Conservation (phyloP, 768 basidiomycete genomes). For the Suillus subluteus region DNA sequence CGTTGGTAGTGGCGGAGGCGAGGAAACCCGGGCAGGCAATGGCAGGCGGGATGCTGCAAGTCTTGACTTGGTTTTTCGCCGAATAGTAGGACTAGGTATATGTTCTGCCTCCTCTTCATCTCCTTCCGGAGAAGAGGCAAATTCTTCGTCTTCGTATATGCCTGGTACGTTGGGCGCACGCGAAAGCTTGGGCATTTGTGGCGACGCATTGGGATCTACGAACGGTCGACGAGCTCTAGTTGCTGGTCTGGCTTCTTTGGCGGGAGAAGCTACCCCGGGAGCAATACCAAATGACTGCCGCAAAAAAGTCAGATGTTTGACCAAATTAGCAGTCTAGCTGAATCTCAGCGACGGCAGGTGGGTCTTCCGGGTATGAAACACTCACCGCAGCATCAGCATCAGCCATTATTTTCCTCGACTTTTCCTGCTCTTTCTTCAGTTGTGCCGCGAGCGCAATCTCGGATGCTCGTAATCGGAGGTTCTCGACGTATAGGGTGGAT, state of each 20-base stretch:
- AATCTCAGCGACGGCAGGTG: constrained; percentile 8
- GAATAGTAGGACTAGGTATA: constrained; percentile 40
- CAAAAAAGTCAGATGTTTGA: constrained; percentile 66
- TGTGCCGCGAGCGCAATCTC: constrained; percentile 77
- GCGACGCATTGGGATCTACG: constrained; percentile 46
- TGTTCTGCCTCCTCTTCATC: constrained; percentile 45
- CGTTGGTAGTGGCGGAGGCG: constrained; percentile 41
- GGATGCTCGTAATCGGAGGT: constrained; percentile 78
- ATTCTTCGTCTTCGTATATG: constrained; percentile 71
- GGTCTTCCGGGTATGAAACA: constrained; percentile 20
- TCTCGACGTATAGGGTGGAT: constrained; percentile 81
- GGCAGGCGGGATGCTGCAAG: constrained; percentile 52
- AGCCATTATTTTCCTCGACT: constrained; percentile 67
- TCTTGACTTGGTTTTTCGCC: constrained; percentile 51
- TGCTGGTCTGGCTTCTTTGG: constrained; percentile 43
- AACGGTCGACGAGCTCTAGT: constrained; percentile 55
- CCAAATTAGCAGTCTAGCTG: constrained; percentile 56
- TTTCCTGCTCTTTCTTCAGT: constrained; percentile 81
- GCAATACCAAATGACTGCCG: constrained; percentile 62
- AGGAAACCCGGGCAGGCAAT: constrained; percentile 46
- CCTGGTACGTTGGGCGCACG: constrained; percentile 68
- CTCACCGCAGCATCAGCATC: constrained; percentile 78
- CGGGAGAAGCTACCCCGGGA: constrained; percentile 38
- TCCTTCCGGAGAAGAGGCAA: constrained; percentile 42
- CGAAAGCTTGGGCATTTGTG: constrained; percentile 59